Evolutionary conservation across 2,329 filamentous ascomycete species (phyloP).

Genomic region (Fusarium pseudoanthophilum): DNA sequence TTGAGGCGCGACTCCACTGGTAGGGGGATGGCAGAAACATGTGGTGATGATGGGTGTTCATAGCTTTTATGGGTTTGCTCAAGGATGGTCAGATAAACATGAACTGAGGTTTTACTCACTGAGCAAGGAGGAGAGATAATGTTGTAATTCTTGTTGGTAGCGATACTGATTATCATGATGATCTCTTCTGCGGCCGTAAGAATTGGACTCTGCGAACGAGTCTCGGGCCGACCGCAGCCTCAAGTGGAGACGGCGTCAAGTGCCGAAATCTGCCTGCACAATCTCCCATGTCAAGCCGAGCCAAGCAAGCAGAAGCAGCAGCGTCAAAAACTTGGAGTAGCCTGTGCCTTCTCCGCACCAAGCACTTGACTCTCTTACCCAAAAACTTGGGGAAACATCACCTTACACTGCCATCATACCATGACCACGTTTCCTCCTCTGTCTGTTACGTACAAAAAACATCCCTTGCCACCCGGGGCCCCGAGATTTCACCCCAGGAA

Average conservation of each 20-base stretch:
- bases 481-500: slow-evolving; percentile 22
- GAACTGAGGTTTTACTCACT: background rate
- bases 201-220: background rate
- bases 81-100: slow-evolving; percentile 5
- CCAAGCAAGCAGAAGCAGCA: background rate
- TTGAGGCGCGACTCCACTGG: slow-evolving; percentile 12
- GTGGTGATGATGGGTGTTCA: slow-evolving; percentile 4
- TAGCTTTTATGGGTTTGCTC: slow-evolving; percentile 17
- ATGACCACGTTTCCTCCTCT: slow-evolving; percentile 5
- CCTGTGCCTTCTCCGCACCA: slow-evolving; percentile 14
- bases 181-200: background rate
- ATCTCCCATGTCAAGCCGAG: slow-evolving; percentile 16
- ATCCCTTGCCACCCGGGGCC: slow-evolving; percentile 21
- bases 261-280: slow-evolving; percentile 10
- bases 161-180: background rate
- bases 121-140: background rate
- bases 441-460: slow-evolving; percentile 19
- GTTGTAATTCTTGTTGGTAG: background rate
- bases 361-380: no score
- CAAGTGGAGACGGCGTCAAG: slow-evolving; percentile 21
- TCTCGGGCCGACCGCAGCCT: slow-evolving; percentile 24
- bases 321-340: slow-evolving; percentile 28
- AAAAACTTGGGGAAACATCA: slow-evolving; percentile 16
- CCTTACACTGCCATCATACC: background rate
- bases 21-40: slow-evolving; percentile 1